Percentiles rank a stretch among this genome's conserved stretches.
Conservation (phyloP, 768 basidiomycete genomes). For the Clathrus columnatus region DNA sequence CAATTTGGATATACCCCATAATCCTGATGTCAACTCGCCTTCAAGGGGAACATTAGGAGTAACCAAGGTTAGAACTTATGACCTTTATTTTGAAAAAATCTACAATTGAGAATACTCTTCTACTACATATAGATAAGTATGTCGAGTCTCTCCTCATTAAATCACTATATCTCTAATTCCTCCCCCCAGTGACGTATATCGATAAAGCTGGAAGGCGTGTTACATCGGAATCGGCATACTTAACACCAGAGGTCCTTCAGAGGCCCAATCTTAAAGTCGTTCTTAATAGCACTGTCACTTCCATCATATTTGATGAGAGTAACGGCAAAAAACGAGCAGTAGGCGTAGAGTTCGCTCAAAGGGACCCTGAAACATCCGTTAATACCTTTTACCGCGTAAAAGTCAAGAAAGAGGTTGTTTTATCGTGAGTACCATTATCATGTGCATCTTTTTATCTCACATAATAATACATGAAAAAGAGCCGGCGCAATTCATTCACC, state of each 20-base stretch:
- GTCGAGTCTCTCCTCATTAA: not conserved
- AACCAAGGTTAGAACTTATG: slow-evolving; percentile 10
- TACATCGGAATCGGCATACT: slow-evolving; percentile 12
- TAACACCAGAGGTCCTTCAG: slow-evolving; percentile 13
- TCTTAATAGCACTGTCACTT: slow-evolving; percentile 10
- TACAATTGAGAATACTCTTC: not conserved
- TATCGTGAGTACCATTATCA: slow-evolving; percentile 10
- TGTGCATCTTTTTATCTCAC: not conserved
- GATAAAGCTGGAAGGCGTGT: slow-evolving; percentile 6
- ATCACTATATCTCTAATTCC: too few species aligned
- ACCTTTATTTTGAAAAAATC: not conserved
- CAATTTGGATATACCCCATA: slow-evolving; percentile 7
- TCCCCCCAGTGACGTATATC: slow-evolving; percentile 11
- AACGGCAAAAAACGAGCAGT: slow-evolving; percentile 9
- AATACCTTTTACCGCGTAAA: slow-evolving; percentile 8
- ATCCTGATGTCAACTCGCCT: not conserved
- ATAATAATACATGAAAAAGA: slow-evolving; percentile 22
- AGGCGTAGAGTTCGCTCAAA: slow-evolving; percentile 12
- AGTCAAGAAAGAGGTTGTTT: slow-evolving; percentile 11
- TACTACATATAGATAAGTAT: not conserved
- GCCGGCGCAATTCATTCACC: slow-evolving; percentile 59
- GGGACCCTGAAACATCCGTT: not conserved
- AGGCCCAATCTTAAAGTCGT: slow-evolving; percentile 15
- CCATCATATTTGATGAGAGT: slow-evolving; percentile 11
- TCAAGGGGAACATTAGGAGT: slow-evolving; percentile 3